These are phyloP conservation scores for Lentinula detonsa DNA, from an alignment of 768 basidiomycete species.

Conservation along the genomic window DNA sequence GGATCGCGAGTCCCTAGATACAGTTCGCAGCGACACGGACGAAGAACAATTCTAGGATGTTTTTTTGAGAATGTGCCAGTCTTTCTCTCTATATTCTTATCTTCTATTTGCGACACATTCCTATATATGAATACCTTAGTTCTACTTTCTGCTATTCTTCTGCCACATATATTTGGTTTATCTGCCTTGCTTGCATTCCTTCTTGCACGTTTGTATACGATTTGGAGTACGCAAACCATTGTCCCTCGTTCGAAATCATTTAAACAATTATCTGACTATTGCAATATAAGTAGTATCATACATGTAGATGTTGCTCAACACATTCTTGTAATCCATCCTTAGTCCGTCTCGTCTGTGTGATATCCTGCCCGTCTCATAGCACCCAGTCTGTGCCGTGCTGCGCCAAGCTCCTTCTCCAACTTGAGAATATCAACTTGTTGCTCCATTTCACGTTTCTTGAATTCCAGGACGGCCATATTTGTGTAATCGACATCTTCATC, in stretches of 20 bases:
- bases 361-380: conserved; percentile 87
- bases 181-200: conserved; percentile 5
- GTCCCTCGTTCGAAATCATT: conserved; percentile 13
- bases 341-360: conserved; percentile 81
- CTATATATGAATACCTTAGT: conserved; percentile 4
- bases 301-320: conserved; percentile 8
- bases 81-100: not conserved
- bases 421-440: conserved; percentile 98
- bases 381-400: conserved; percentile 74
- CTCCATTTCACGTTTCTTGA: conserved; percentile 98
- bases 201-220: conserved; percentile 4
- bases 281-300: conserved; percentile 9
- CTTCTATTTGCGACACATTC: not conserved
- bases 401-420: conserved; percentile 92
- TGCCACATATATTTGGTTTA: conserved; percentile 3
- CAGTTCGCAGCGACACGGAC: conserved; percentile 25
- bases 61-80: not conserved
- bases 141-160: not conserved
- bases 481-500: conserved; percentile 86
- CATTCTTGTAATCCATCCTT: conserved; percentile 12
- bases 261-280: conserved; percentile 2
- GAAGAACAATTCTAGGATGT: conserved; percentile 2
- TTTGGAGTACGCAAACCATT: conserved; percentile 7
- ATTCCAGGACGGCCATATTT: conserved; percentile 90
- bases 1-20: conserved; percentile 47